Conservation (phyloP, 768 basidiomycete genomes). For the Mycena filopes region DNA sequence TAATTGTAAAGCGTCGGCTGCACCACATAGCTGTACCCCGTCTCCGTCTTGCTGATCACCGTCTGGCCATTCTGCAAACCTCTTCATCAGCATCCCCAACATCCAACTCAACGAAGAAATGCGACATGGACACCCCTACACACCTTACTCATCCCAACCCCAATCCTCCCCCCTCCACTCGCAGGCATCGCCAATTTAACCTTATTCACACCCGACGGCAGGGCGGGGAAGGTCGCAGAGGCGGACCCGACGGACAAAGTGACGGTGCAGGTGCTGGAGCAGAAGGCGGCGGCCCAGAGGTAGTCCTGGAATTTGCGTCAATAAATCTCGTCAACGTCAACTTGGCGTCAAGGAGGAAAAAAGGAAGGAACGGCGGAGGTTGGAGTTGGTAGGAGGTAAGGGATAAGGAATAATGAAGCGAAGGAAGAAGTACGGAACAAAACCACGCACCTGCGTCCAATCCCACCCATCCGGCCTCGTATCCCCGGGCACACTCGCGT, state of each 20-base stretch:
- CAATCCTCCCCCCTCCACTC: slow-evolving; percentile 69
- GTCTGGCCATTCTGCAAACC: slow-evolving; percentile 55
- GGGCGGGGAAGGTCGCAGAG: slow-evolving; percentile 51
- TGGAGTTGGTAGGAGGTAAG: too few relatives aligned
- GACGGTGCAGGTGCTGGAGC: slow-evolving; percentile 62
- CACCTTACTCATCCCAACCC: slow-evolving; percentile 61
- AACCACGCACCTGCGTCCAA: slow-evolving; percentile 62
- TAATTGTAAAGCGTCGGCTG: slow-evolving; percentile 64
- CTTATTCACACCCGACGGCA: slow-evolving; percentile 65
- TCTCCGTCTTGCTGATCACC: slow-evolving; percentile 59
- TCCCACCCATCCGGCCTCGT: slow-evolving; percentile 60
- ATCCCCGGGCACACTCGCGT: slow-evolving; percentile 56
- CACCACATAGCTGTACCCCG: slow-evolving; percentile 52
- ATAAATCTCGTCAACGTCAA: too few relatives aligned
- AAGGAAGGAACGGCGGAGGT: too few relatives aligned
- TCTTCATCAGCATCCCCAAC: too few relatives aligned
- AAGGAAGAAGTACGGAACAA: too few relatives aligned
- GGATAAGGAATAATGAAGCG: too few relatives aligned
- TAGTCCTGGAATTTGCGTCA: slow-evolving; percentile 52
- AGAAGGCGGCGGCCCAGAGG: slow-evolving; percentile 75
- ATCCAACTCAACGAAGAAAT: background rate
- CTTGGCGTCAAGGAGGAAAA: too few relatives aligned
- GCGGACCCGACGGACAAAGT: slow-evolving; percentile 58
- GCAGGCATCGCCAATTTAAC: slow-evolving; percentile 66
- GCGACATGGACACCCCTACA: background rate